phyloP scores from a whole-genome alignment of 768 basidiomycete species.

The Phylloporus scabripes region DNA sequence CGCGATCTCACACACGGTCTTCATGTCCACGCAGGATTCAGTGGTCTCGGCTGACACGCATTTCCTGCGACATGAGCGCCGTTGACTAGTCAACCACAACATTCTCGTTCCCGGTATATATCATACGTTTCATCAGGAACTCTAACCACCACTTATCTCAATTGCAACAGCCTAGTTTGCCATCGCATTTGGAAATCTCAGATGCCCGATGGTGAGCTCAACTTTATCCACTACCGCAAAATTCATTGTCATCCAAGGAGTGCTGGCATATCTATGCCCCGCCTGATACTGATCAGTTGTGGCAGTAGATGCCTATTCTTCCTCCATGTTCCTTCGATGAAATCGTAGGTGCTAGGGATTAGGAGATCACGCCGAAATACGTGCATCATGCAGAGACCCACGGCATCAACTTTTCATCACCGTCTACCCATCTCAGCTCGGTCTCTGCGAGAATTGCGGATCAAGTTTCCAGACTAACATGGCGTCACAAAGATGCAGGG shows the following conservation, averaged over 20 bases:
- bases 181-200: slow-evolving; percentile 81
- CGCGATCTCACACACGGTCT: background rate
- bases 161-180: slow-evolving; percentile 42
- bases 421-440: slow-evolving; percentile 91
- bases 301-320: slow-evolving; percentile 79
- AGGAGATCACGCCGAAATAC: slow-evolving; percentile 75
- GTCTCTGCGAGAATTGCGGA: slow-evolving; percentile 87
- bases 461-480: slow-evolving; percentile 43
- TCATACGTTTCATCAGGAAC: slow-evolving; percentile 37
- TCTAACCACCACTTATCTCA: background rate
- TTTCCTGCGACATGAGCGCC: slow-evolving; percentile 72
- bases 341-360: slow-evolving; percentile 76
- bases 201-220: slow-evolving; percentile 74
- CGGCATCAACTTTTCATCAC: slow-evolving; percentile 93
- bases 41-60: slow-evolving; percentile 78
- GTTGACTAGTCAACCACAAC: slow-evolving; percentile 77
- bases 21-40: slow-evolving; percentile 38
- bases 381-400: slow-evolving; percentile 83
- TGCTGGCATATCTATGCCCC: too few species aligned
- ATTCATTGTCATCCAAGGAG: slow-evolving; percentile 61
- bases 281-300: slow-evolving; percentile 34
- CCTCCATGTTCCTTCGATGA: slow-evolving; percentile 93
- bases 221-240: slow-evolving; percentile 82
- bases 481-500: too few species aligned
- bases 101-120: slow-evolving; percentile 52